These are phyloP conservation scores for Colletotrichum abscissum DNA, from an alignment of 2,329 filamentous ascomycete species.

Conservation along the genomic window DNA sequence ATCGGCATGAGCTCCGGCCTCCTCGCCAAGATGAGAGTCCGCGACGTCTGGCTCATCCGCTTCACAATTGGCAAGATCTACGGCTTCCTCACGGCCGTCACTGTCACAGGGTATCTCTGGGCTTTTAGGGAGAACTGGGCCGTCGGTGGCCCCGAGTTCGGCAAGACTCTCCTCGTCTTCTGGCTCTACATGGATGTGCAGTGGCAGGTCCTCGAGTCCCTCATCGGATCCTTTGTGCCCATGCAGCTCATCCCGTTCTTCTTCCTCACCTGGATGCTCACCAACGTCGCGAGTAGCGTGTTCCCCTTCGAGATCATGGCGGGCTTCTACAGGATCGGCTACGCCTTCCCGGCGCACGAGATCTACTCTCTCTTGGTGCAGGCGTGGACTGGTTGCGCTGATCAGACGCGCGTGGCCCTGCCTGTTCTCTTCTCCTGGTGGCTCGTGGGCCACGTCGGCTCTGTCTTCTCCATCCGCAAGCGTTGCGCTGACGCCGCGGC, in stretches of 20 bases:
- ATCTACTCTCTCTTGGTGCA: conserved; percentile 50
- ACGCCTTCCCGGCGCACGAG: conserved; percentile 49
- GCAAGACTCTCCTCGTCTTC: conserved; percentile 42
- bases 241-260: conserved; percentile 53
- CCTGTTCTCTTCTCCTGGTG: conserved; percentile 56
- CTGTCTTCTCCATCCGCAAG: conserved; percentile 41
- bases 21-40: conserved; percentile 34
- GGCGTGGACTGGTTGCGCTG: conserved; percentile 56
- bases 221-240: conserved; percentile 42
- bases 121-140: conserved; percentile 55
- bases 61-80: conserved; percentile 44
- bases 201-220: conserved; percentile 53
- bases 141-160: conserved; percentile 45
- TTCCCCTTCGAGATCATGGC: conserved; percentile 50
- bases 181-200: conserved; percentile 56
- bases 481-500: conserved; percentile 22
- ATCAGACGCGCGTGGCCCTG: conserved; percentile 49
- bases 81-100: conserved; percentile 49
- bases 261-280: conserved; percentile 54
- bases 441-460: conserved; percentile 41
- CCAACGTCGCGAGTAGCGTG: conserved; percentile 50
- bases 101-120: conserved; percentile 55
- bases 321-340: conserved; percentile 53
- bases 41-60: conserved; percentile 41
- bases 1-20: conserved; percentile 12